Evolutionary conservation across 179 eudicot genomes (phyloP), one percentile per base, ranked within the genome.

Genomic region (Beta macrorhiza): DNA sequence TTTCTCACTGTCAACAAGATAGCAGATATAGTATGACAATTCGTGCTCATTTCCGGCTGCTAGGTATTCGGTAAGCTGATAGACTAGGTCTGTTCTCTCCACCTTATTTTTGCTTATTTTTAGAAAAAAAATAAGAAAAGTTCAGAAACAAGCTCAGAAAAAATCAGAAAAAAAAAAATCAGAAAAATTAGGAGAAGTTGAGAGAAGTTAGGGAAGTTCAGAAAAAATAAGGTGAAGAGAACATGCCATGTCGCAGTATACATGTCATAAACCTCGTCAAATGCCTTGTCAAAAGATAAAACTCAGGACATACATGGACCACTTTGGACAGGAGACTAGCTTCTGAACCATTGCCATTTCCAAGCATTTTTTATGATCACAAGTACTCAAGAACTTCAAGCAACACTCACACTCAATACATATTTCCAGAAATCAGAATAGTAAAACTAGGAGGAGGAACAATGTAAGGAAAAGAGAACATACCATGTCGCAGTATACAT

Each of bases 401-500:
- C 8, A 14, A 77, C 19, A 45, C 13, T 20, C 59, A 56, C 47
- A 47, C n/a, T 44, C 0, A n/a, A 25, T 22, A n/a, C 16, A 2
- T 25, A 37, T 25, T 16, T 20, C 32, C 32, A 47, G 53, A 42
- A 58, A 57, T 52, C 29, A 37, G 20, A 72, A 55, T 22, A 73
- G 57, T n/a, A 44, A 61, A 53, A 56, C 53, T 56, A 16, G 44
- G 74, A 25, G 25, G 25, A 47, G 45, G 59, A 72, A 47, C 5
- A 45, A 45, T 52, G 61, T 42, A 63, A 64, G 73, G 67, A 77
- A 53, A 61, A 72, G 37, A 51, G 71, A 74, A 44, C 83, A 70
- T 89, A 93, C 98, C 98, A 93, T 61, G 93, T 87, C 79, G 93
- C 97, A 64, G 94, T 85, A 68, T 87, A 91, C 97, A 92, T 92